Conservation (phyloP, 208 protist genomes). For the Leishmania aethiopica region DNA sequence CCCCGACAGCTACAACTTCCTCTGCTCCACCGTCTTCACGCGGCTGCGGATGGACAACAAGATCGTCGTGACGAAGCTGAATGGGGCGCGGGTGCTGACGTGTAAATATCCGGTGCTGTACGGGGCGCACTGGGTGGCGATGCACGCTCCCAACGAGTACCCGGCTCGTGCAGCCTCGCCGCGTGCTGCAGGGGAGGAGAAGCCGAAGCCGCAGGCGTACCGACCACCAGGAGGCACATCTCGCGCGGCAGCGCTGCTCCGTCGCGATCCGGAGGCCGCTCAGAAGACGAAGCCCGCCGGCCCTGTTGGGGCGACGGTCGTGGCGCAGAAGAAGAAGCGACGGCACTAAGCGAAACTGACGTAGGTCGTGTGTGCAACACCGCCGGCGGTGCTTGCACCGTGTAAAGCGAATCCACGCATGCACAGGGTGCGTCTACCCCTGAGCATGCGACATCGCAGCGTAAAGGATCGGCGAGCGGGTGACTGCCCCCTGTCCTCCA, state of each 20-base stretch:
- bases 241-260: constrained; percentile 61
- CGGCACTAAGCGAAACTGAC: constrained; percentile 12
- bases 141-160: constrained; percentile 40
- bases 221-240: constrained; percentile 65
- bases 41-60: constrained; percentile 88
- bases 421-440: neutral
- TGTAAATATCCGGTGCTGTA: constrained; percentile 79
- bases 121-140: constrained; percentile 77
- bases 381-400: neutral
- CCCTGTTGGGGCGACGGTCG: constrained; percentile 64
- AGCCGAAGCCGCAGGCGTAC: constrained; percentile 78
- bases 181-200: constrained; percentile 31
- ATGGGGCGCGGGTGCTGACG: constrained; percentile 70
- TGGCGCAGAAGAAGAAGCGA: constrained; percentile 53
- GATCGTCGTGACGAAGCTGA: constrained; percentile 75
- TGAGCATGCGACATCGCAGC: neutral
- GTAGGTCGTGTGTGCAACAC: neutral
- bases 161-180: constrained; percentile 52
- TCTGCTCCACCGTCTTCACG: constrained; percentile 84
- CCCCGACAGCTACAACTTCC: constrained; percentile 81
- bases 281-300: constrained; percentile 64
- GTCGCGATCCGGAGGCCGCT: constrained; percentile 47
- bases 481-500: neutral
- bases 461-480: neutral
- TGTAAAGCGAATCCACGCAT: neutral